Base-by-base conservation (phyloP, 768 basidiomycete species). In the Rhodotorula taiwanensis region DNA sequence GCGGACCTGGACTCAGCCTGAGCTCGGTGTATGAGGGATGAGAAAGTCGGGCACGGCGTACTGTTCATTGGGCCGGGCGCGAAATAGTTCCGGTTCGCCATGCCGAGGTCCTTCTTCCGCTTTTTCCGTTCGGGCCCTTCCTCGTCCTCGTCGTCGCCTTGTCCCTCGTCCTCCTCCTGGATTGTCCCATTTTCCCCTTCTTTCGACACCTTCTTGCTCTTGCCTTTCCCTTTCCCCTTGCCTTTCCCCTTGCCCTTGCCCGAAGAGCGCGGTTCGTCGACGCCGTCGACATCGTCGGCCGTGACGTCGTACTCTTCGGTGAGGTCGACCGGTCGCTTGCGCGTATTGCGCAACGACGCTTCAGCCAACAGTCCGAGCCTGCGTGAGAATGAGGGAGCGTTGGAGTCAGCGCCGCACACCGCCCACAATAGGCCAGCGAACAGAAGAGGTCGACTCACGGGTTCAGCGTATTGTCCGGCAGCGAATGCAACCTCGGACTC, bases 391-490 rank as follows among this genome's bases (percentile, higher is more conserved):
- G 11, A 21, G 9, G 25, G 42, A 23, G 16, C 3, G n/a, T n/a
- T n/a, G 31, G 8, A 36, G 21, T 50, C 30, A 50, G 49, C 20
- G 6, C 10, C 8, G 7, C 7, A 1, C 5, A n/a, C 0, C 52
- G 39, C 13, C 25, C 42, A 21, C 6, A 13, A 11, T 1, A 30
- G 7, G 11, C 10, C 16, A 25, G 23, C 45, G 5, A 15, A 33
- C 15, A 36, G 39, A 34, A 18, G 23, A 27, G 39, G 2, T 6
- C 11, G 21, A 57, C 66, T 45, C 45, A 68, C 8, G 94, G 94
- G 67, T 94, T 97, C 43, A 98, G 79, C 0, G 87, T 79, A 73
- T 94, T 94, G 75, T 97, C 92, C 0, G 94, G 94, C 8, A 98
- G 77, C 0, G 84, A 89, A 69, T 94, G 91, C 4, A 97, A 79